Evolutionary conservation across 805 yeast species (phyloP).

Genomic region (Lipomyces sp.): DNA sequence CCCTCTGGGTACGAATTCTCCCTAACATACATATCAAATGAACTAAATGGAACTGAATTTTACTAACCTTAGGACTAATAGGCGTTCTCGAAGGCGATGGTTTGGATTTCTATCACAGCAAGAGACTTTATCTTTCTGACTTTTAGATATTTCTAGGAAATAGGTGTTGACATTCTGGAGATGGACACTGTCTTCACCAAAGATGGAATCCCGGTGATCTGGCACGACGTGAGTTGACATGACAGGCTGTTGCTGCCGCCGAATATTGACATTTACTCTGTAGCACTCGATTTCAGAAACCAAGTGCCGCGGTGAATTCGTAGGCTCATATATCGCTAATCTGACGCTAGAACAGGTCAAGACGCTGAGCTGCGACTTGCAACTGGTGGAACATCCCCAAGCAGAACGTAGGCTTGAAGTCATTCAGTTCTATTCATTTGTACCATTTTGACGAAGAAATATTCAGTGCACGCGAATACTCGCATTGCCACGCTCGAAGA

Average conservation of each 20-base stretch:
- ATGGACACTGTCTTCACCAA: not conserved
- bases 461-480: not conserved
- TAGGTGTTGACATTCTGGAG: not conserved
- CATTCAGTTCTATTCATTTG: not conserved
- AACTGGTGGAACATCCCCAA: not conserved
- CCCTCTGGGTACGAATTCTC: not conserved
- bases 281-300: not conserved
- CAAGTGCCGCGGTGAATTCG: not conserved
- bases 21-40: no score
- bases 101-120: not conserved
- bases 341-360: not conserved
- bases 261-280: not conserved
- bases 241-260: not conserved
- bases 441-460: not conserved
- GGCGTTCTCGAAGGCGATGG: not conserved
- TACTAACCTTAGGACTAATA: not conserved
- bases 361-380: not conserved
- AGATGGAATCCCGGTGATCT: not conserved
- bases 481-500: constrained; percentile 2
- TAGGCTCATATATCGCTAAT: not conserved
- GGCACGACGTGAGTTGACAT: not conserved
- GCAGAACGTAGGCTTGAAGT: not conserved
- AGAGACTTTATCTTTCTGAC: not conserved
- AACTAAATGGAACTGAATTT: not conserved
- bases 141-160: not conserved